Conservation (phyloP, 1,284 basidiomycete species). For the Hemileia vastatrix region DNA sequence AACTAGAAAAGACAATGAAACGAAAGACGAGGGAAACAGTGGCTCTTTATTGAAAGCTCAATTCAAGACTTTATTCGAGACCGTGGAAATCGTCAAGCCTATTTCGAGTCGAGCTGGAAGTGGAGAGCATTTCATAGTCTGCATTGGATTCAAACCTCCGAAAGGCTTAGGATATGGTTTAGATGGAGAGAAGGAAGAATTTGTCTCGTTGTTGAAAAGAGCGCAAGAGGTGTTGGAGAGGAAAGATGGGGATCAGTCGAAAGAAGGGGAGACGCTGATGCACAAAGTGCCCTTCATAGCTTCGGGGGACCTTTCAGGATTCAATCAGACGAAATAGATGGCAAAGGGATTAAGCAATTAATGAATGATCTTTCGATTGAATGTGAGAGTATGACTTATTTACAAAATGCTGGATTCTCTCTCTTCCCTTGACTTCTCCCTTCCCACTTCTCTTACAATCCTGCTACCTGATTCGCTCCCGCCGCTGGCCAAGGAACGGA, state of each 20-base stretch:
- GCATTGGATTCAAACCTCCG: conserved; percentile 26
- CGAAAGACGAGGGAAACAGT: background rate
- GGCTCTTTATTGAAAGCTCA: conserved; percentile 6
- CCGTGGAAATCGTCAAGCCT: conserved; percentile 40
- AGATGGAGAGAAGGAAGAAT: background rate
- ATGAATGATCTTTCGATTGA: no score
- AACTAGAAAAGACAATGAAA: conserved; percentile 14
- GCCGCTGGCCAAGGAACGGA: background rate
- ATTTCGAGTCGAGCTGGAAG: conserved; percentile 34
- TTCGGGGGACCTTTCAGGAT: background rate
- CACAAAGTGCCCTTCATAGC: background rate
- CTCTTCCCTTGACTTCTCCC: no score
- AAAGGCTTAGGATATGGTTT: background rate
- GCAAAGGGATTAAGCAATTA: background rate
- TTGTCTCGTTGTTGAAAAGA: background rate
- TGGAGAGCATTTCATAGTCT: conserved; percentile 41
- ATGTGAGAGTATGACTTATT: no score
- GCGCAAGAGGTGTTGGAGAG: background rate
- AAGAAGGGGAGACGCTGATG: background rate
- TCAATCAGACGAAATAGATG: background rate
- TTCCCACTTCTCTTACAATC: no score
- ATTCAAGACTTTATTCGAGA: conserved; percentile 28
- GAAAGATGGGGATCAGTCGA: background rate
- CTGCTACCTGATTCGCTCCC: no score
- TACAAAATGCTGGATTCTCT: no score